Evolutionary conservation across 768 basidiomycete genomes (phyloP).

Genomic region (Podaxis pistillaris): DNA sequence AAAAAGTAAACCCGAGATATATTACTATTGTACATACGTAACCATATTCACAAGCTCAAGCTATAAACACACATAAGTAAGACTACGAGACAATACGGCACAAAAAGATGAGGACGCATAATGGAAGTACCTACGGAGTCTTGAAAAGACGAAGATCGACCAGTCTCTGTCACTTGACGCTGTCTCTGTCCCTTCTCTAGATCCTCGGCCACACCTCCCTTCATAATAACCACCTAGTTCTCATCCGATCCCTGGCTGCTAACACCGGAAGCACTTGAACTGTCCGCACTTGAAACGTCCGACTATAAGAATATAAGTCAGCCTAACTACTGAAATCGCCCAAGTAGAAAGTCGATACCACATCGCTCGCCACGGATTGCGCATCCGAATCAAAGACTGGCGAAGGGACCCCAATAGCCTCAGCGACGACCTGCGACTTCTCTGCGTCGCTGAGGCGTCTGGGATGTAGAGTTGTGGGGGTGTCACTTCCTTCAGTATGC

Average conservation of each 20-base stretch:
- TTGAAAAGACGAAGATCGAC: background rate
- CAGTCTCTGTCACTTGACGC: background rate
- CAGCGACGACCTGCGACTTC: background rate
- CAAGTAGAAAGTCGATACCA: background rate
- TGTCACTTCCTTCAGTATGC: background rate
- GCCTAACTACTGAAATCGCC: background rate
- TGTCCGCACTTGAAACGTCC: background rate
- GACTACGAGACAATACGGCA: background rate
- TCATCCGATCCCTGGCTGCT: too few relatives aligned
- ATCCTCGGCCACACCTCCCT: background rate
- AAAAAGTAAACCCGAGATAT: constrained; percentile 23
- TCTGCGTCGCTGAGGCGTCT: background rate
- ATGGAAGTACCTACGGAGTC: background rate
- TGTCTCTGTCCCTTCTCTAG: background rate
- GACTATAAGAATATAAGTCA: background rate
- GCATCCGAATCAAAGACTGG: background rate
- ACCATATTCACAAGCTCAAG: background rate
- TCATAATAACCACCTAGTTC: background rate
- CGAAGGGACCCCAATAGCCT: background rate
- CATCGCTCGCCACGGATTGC: background rate
- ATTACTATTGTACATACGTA: background rate
- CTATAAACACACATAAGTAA: background rate
- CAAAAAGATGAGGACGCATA: constrained; percentile 17
- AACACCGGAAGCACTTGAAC: too few relatives aligned
- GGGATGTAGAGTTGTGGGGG: background rate